These are phyloP conservation scores for Aspergillus vadensis DNA, from an alignment of 2,329 filamentous ascomycete genomes.

Conservation along the genomic window DNA sequence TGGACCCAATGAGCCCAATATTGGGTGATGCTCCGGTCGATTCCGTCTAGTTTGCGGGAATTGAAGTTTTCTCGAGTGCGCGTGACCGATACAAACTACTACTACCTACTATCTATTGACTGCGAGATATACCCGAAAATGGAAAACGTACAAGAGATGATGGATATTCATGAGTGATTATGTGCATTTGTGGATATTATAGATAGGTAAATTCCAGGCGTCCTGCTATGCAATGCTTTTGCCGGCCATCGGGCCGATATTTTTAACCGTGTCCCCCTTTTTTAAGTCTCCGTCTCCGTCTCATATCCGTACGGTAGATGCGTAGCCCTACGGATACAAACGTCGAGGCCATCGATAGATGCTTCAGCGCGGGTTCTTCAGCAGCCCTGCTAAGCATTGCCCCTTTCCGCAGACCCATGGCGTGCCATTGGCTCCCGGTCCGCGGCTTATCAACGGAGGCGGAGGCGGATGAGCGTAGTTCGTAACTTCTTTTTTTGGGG, in stretches of 20 bases:
- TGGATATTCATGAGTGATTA: background rate
- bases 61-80: background rate
- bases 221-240: background rate
- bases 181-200: background rate
- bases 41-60: background rate
- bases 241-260: background rate
- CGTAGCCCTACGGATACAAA: background rate
- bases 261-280: background rate
- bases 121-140: background rate
- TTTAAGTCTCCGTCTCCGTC: background rate
- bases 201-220: background rate
- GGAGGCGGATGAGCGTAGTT: conserved; percentile 2
- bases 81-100: background rate
- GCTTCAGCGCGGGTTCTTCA: background rate
- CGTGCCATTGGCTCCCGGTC: background rate
- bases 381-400: background rate
- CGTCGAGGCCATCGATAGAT: background rate
- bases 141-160: background rate
- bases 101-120: background rate
- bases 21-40: background rate
- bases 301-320: background rate
- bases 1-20: background rate
- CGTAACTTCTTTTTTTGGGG: conserved; percentile 8
- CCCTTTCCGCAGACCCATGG: background rate
- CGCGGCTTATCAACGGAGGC: background rate